phyloP scores from a whole-genome alignment of 2,329 filamentous ascomycete species.

The Hypomyces rosellus region DNA sequence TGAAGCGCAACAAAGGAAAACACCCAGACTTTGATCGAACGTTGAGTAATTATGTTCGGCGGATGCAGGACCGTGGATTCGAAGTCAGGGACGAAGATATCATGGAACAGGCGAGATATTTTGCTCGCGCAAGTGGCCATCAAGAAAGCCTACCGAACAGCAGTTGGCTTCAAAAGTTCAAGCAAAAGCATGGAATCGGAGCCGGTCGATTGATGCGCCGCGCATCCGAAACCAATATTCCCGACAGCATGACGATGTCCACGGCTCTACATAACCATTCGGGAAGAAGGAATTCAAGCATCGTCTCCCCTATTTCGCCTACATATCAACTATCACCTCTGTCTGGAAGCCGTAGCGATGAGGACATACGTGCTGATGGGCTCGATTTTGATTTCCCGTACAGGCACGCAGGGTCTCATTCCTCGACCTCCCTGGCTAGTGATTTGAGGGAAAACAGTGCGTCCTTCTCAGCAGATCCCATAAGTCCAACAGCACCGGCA shows the following conservation, averaged over 20 bases:
- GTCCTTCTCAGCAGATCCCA: conserved; percentile 63
- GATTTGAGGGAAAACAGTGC: conserved; percentile 27
- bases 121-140: conserved; percentile 63
- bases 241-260: conserved; percentile 56
- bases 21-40: conserved; percentile 88
- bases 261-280: conserved; percentile 32
- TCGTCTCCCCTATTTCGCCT: conserved; percentile 68
- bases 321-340: conserved; percentile 60
- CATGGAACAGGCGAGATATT: conserved; percentile 75
- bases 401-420: conserved; percentile 28
- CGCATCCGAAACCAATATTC: conserved; percentile 64
- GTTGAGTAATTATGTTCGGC: conserved; percentile 78
- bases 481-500: conserved; percentile 63
- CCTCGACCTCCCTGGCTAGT: conserved; percentile 27
- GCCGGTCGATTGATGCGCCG: conserved; percentile 46
- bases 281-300: conserved; percentile 40
- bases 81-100: conserved; percentile 75
- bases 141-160: conserved; percentile 65
- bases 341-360: conserved; percentile 63
- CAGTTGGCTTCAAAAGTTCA: conserved; percentile 91
- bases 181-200: conserved; percentile 68
- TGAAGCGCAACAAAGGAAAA: conserved; percentile 78
- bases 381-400: conserved; percentile 29
- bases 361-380: conserved; percentile 49
- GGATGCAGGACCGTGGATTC: conserved; percentile 69